Evolutionary conservation across 768 basidiomycete species (phyloP), one percentile per base, ranked within the genome.

Genomic region (Fomitopsis pulvina): DNA sequence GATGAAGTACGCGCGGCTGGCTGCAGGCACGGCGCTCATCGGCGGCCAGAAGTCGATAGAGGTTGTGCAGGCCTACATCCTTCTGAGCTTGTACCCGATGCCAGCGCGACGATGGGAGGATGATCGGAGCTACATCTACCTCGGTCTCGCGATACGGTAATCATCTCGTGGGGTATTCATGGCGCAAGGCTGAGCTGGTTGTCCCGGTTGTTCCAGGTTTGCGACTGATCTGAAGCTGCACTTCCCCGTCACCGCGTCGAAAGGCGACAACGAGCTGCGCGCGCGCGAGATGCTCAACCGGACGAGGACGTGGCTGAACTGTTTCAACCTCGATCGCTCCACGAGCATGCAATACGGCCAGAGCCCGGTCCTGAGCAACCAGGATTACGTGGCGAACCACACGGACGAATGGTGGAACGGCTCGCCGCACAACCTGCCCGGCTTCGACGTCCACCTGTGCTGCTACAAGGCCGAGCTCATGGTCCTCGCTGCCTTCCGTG

Each of bases 141-240:
- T 94, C 20, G 92, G 92, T 6, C 72, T 93, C 25, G 92, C 90
- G 7, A 92, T 94, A 52, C 76, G 91, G 88, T 87, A 57, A 26
- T 69, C 52, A 6, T 7, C 9, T 48, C 18, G 48, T 58, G 32
- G 57, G 44, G 45, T 28, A 16, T 59, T 44, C 32, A 20, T 40
- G 42, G n/a, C 14, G 45, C 41, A 14, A 42, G 48, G 41, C 37
- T 39, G 50, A 2, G 47, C 32, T 47, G n/a, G 9, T 20, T 27
- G 5, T 26, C 14, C 14, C 34, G 34, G 34, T 37, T 32, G 7
- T n/a, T 43, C 46, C 47, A 93, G 92, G 53, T 80, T 89, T 52
- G 93, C 92, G 0, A 90, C 83, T 22, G 92, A 95, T 63, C 74
- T 97, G 21, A 93, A 94, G 59, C 74, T 97, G 30, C 88, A 96